A percentile compares a stretch with the other conserved stretches of the same genome.
phyloP scores from a whole-genome alignment of 2,329 filamentous ascomycete species.

The Aureobasidium namibiae region DNA sequence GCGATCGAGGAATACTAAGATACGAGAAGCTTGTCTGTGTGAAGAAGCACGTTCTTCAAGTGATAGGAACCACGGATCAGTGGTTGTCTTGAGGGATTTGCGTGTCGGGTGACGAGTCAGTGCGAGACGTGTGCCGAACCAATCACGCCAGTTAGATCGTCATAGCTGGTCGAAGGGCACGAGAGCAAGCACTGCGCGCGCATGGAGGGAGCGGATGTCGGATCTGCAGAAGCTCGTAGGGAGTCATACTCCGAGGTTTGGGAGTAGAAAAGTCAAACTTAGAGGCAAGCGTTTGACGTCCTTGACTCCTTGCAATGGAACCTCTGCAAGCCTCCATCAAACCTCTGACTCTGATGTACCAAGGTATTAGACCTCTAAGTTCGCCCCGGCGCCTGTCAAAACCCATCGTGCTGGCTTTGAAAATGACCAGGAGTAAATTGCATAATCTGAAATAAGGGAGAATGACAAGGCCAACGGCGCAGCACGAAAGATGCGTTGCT shows the following conservation, averaged over 20 bases:
- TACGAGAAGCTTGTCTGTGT: slow-evolving; percentile 7
- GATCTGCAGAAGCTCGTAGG: background rate
- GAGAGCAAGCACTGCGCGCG: background rate
- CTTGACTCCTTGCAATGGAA: background rate
- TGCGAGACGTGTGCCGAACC: background rate
- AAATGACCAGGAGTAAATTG: background rate
- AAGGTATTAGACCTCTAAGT: background rate
- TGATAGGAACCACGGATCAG: slow-evolving; percentile 1
- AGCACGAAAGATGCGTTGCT: background rate
- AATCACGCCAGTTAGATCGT: background rate
- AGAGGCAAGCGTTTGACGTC: slow-evolving; percentile 4
- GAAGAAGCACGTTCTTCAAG: background rate
- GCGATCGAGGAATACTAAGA: background rate
- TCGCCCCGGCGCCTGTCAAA: slow-evolving; percentile 6
- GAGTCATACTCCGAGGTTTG: background rate
- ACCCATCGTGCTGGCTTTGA: background rate
- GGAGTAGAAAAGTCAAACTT: background rate
- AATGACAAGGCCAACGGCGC: background rate
- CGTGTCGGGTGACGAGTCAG: slow-evolving; percentile 8
- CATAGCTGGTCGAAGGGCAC: background rate
- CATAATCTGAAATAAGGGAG: background rate
- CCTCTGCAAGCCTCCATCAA: background rate
- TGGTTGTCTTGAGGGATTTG: slow-evolving; percentile 3
- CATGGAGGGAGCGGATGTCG: background rate
- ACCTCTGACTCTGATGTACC: background rate